Evolutionary conservation across 352 stramenopile genomes (phyloP), one percentile per base, ranked within the genome.

Genomic region (Albugo laibachii): DNA sequence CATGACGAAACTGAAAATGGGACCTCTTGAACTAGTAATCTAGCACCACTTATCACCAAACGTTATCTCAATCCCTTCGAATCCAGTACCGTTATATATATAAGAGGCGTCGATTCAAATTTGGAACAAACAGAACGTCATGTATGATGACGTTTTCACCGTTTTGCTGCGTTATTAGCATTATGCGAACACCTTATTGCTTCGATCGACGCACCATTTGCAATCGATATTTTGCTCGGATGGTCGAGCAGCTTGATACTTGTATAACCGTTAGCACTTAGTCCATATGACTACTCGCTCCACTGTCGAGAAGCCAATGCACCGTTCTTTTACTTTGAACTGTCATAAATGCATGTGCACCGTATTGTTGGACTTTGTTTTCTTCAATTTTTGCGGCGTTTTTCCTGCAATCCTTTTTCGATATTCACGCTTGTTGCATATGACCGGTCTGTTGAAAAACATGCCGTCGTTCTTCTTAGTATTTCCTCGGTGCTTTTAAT

Each of bases 251-350:
- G 19, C 34, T 14, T 1, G 44, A 43, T 51, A 8, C 49, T 13
- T n/a, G 19, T 14, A 36, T 57, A 60, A 16, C 52, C 45, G 34
- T 13, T 41, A 2, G 11, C 11, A 15, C 52, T 39, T 42, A 41
- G 1, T 47, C 54, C 53, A 61, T 64, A 40, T 61, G 39, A 13
- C 42, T 48, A 16, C 53, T 61, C 11, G 53, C 53, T 2, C 57
- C 57, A 38, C 48, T 58, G 41, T 64, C 46, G 0, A 64, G 35
- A 4, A 54, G 38, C 45, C 45, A 61, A 15, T 16, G 14, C 14
- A 14, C 16, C 14, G 36, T n/a, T n/a, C n/a, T n/a, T n/a, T n/a
- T n/a, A n/a, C n/a, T n/a, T n/a, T n/a, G n/a, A n/a, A n/a, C n/a
- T n/a, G n/a, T 14, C 14, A 14, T 41, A 16, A 14, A 14, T 14